Conservation (phyloP, 2,329 filamentous ascomycete genomes). For the Didymellaceae sp. region DNA sequence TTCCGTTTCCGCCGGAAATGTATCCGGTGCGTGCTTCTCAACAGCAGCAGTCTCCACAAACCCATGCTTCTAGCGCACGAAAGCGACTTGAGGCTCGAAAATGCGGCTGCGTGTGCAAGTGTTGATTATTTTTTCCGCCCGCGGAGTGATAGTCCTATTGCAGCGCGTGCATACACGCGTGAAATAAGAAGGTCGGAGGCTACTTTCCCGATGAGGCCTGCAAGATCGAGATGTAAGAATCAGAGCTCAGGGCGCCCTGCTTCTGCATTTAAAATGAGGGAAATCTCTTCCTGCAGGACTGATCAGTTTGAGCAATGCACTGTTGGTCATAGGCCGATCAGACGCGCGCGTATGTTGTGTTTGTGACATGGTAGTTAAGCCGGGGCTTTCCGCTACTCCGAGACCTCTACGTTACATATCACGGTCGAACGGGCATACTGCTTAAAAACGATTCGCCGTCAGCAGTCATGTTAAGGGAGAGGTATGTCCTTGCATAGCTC, state of each 20-base stretch:
- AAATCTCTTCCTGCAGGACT: slow-evolving; percentile 8
- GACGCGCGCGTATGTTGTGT: slow-evolving; percentile 5
- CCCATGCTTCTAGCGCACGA: slow-evolving; percentile 1
- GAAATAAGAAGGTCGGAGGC: slow-evolving; percentile 6
- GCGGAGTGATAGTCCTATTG: slow-evolving; percentile 6
- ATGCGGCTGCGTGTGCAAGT: slow-evolving; percentile 2
- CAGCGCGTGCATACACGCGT: background rate
- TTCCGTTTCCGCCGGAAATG: slow-evolving; percentile 12
- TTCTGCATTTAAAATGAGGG: background rate
- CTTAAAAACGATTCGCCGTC: background rate
- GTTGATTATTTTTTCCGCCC: background rate
- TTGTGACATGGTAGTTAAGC: slow-evolving; percentile 3
- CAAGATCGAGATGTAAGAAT: slow-evolving; percentile 6
- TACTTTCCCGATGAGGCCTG: background rate
- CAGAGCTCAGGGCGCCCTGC: background rate
- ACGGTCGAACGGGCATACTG: background rate
- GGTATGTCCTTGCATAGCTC: background rate
- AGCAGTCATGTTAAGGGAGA: background rate
- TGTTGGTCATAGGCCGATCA: background rate
- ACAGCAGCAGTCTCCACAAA: slow-evolving; percentile 10
- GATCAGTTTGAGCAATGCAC: slow-evolving; percentile 1
- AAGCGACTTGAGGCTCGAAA: slow-evolving; percentile 4
- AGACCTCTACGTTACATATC: background rate
- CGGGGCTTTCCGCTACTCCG: slow-evolving; percentile 9
- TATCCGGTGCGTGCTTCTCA: slow-evolving; percentile 7